A percentile compares a stretch with the other conserved stretches of the same genome.
Evolutionary conservation across 1,284 basidiomycete species (phyloP).

Genomic region (Cystobasidium slooffiae): DNA sequence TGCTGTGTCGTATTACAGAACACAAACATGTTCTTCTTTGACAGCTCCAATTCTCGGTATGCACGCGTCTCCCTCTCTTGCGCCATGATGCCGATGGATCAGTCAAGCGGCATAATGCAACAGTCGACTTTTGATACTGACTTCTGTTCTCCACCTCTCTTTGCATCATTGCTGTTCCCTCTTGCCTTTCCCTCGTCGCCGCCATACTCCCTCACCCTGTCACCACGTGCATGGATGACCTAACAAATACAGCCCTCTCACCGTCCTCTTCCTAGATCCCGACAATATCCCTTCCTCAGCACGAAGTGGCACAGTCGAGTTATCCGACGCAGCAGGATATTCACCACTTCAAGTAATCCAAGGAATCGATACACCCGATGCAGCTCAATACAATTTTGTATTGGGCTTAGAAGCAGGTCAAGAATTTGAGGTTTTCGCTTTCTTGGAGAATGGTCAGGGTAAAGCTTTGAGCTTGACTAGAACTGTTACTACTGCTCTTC

Average conservation of each 20-base stretch:
- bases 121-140: too few species aligned
- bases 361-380: slow-evolving; percentile 48
- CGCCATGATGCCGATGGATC: not conserved
- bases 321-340: slow-evolving; percentile 40
- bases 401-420: slow-evolving; percentile 44
- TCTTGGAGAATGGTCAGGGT: slow-evolving; percentile 49
- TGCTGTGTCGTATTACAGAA: slow-evolving; percentile 14
- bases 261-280: slow-evolving; percentile 47
- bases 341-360: slow-evolving; percentile 46
- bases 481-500: slow-evolving; percentile 47
- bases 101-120: too few species aligned
- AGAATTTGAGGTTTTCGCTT: slow-evolving; percentile 49
- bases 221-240: too few species aligned
- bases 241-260: slow-evolving; percentile 43
- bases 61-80: not conserved
- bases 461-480: slow-evolving; percentile 49
- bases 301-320: slow-evolving; percentile 33
- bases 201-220: not conserved
- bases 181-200: not conserved
- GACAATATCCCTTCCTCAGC: slow-evolving; percentile 36
- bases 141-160: too few species aligned
- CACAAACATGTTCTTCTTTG: slow-evolving; percentile 42
- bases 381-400: slow-evolving; percentile 41
- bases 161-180: not conserved
- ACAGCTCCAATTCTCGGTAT: slow-evolving; percentile 28